Evolutionary conservation across 495 filamentous ascomycete species (phyloP), one percentile per base, ranked within the genome.

Genomic region (Lepidopterella palustris): DNA sequence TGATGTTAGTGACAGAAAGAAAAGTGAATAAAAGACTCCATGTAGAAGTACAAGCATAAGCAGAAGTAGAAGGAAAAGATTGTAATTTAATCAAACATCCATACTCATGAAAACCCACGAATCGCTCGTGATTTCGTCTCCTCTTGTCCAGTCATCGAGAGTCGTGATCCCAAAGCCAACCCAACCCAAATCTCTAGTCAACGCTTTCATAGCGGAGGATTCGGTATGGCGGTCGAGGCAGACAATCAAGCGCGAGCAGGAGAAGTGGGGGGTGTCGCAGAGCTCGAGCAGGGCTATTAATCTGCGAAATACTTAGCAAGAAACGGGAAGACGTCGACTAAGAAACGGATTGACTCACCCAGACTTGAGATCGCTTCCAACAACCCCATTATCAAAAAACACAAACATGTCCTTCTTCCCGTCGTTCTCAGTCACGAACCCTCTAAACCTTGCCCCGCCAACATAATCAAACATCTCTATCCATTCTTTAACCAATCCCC

Each of bases 271-370:
- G 50, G 82, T 81, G 62, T 71, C 73, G 40, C 88, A 90, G 40
- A 97, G 80, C 76, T 97, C 92, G 65, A 96, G 93, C 55, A 96
- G 78, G 51, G 90, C 89, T 72, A 97, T 90, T 49, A 97, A 77
- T 54, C 91, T 95, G 23, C 24, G 21, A 13, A 13, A 59, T 45
- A 24, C 29, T 15, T 29, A 25, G 53, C 29, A 57, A 65, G 45
- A 59, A 58, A 58, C 15, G 2, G 15, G 31, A 39, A n/a, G 18
- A 24, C 4, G 0, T 11, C 5, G 24, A 10, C 23, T 29, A 23
- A 20, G 8, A 27, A 20, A 18, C 1, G 32, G 35, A 13, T 1
- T 49, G 13, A 79, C 89, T 64, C 84, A 96, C 91, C 88, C 89
- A 73, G 87, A 84, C 75, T 95, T 97, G 56, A 97, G 77, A 71